Base-by-base conservation (phyloP, 1,284 basidiomycete species). In the Fomitopsis betulina region DNA sequence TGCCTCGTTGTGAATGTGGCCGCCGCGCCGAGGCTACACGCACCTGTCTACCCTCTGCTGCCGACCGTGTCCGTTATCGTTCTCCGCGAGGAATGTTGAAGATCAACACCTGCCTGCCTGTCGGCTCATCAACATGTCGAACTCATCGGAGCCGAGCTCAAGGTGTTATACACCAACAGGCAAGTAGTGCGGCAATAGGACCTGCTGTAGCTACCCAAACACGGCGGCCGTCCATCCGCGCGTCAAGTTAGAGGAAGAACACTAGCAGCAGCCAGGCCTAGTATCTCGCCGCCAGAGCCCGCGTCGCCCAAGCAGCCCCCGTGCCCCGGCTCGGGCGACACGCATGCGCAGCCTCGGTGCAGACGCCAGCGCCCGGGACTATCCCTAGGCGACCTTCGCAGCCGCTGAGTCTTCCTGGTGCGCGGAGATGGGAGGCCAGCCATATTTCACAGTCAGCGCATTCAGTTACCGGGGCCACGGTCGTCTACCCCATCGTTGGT, bases 351-450 rank as follows among this genome's bases (percentile, higher is more conserved):
- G 21, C 30, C 25, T 37, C 25, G 39, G 17, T 42, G 45, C 49
- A 51, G 49, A 51, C 49, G 49, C 49, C 49, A 51, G 49, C 49
- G 49, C 49, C 49, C 49, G 49, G 49, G 30, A 37, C 30, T 13
- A 47, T 50, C 49, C 33, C n/a, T 10, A 51, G 49, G n/a, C 30
- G 30, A 51, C 33, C 27, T 51, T 51, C 49, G 49, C 49, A 51
- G 49, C 35, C 32, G 30, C n/a, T n/a, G n/a, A n/a, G 19, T 23
- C 32, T 33, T 27, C 49, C 49, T 35, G 9, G 33, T 32, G 47
- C 47, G 49, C 49, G 49, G 49, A 51, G 49, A 51, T 51, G 49
- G 32, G n/a, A 35, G 47, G 7, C 49, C 45, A 6, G 19, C 10
- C 23, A 47, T 47, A n/a, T n/a, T n/a, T 47, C 45, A 47, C 45